Percentiles rank a stretch among this genome's conserved stretches.
Conservation (phyloP, 2,329 filamentous ascomycete genomes). For the Fusarium praegraminearum region DNA sequence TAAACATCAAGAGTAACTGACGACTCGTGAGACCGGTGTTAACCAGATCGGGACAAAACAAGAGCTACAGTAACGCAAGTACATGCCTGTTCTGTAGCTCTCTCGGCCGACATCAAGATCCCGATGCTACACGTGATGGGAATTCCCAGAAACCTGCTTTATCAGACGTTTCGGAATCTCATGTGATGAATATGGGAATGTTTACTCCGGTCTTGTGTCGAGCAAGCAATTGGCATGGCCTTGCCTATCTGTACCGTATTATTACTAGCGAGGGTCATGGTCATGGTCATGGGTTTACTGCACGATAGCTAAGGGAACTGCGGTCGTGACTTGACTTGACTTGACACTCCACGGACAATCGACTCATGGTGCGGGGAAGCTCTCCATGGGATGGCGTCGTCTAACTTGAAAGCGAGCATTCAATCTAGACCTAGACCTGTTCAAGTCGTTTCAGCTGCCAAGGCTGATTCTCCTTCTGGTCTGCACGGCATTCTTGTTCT, state of each 20-base stretch:
- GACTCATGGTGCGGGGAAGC: slow-evolving; percentile 30
- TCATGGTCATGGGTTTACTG: too few species aligned
- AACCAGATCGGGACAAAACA: slow-evolving; percentile 8
- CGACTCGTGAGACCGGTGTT: slow-evolving; percentile 2
- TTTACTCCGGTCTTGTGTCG: slow-evolving; percentile 12
- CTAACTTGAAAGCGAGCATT: background rate
- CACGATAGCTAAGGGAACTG: slow-evolving; percentile 37
- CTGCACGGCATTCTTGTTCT: slow-evolving; percentile 3
- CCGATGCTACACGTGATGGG: slow-evolving; percentile 35
- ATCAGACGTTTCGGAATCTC: slow-evolving; percentile 33
- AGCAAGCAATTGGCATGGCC: background rate
- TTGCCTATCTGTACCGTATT: background rate
- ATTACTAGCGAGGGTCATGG: background rate
- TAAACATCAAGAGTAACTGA: background rate
- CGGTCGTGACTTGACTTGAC: background rate
- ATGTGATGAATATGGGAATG: slow-evolving; percentile 34
- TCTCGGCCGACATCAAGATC: slow-evolving; percentile 33
- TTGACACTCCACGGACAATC: slow-evolving; percentile 16
- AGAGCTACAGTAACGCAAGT: slow-evolving; percentile 1
- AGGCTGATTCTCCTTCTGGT: background rate
- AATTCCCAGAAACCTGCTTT: slow-evolving; percentile 28
- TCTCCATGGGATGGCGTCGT: slow-evolving; percentile 4
- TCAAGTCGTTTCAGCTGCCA: slow-evolving; percentile 10
- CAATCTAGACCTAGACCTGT: slow-evolving; percentile 3
- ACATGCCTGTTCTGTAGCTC: background rate